phyloP scores from a whole-genome alignment of 2,329 filamentous ascomycete genomes.

The Calonectria leucothoes region DNA sequence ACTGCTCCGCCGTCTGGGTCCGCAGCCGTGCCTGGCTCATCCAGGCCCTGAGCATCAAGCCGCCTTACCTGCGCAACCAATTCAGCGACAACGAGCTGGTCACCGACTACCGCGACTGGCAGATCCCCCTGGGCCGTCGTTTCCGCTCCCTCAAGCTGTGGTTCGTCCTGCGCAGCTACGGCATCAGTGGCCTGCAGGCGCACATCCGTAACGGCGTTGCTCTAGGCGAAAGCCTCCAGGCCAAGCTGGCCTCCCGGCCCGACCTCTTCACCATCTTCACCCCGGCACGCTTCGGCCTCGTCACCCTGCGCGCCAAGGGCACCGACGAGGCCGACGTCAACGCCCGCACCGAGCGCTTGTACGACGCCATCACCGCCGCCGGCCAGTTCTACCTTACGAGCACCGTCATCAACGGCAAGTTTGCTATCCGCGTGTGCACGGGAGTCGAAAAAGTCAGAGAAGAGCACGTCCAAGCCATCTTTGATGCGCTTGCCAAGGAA shows the following conservation, averaged over 20 bases:
- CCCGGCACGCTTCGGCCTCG: conserved; percentile 80
- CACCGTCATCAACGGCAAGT: conserved; percentile 77
- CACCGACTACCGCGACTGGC: conserved; percentile 97
- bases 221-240: conserved; percentile 77
- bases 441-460: conserved; percentile 75
- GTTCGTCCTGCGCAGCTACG: conserved; percentile 91
- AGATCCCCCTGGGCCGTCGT: conserved; percentile 89
- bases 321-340: conserved; percentile 67
- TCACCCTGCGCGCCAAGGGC: conserved; percentile 74
- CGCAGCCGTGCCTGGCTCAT: conserved; percentile 81
- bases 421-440: conserved; percentile 85
- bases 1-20: conserved; percentile 84
- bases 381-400: conserved; percentile 88
- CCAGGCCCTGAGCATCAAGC: conserved; percentile 81
- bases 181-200: conserved; percentile 77
- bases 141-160: conserved; percentile 94
- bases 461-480: conserved; percentile 79
- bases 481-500: conserved; percentile 76
- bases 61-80: conserved; percentile 83
- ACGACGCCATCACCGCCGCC: conserved; percentile 77
- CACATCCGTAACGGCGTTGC: conserved; percentile 78
- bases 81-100: conserved; percentile 86
- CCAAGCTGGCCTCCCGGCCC: conserved; percentile 64
- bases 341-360: conserved; percentile 77
- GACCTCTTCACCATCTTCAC: conserved; percentile 85